Base-by-base conservation (phyloP, 2,329 filamentous ascomycete species). In the Phaeosphaeria sp. region DNA sequence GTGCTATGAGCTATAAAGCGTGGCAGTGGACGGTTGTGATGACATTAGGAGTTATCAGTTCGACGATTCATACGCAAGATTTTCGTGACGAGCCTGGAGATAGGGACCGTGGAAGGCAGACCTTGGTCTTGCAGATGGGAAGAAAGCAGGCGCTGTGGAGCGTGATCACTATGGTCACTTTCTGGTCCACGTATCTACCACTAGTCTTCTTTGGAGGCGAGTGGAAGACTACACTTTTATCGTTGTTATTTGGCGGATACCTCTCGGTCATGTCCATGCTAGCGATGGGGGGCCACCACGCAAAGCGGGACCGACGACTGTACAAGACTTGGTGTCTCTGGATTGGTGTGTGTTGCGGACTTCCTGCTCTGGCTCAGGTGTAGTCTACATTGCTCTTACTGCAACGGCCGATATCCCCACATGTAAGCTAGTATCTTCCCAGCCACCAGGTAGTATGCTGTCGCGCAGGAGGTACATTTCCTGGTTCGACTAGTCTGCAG, bases 51-150 rank as follows among this genome's bases (percentile, higher is more conserved):
- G 64, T 77, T 6, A 70, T 80, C 20, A 56, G 69, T 17, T 77
- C 74, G 0, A 80, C 77, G 0, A 71, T 80, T 51, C 78, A 80
- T n/a, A 60, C 74, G 0, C 76, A 79, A 47, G 79, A 80, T 50
- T 60, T 80, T n/a, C 68, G 76, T 7, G 78, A 80, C 44, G 71
- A 64, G 25, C 53, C 48, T 6, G 65, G 65, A 13, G 63, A 66
- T 21, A 50, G 46, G 88, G 83, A 93, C 92, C 53, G 90, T 92
- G 58, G 91, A 90, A 20, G 91, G 92, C 56, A 90, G 92, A 71
- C 91, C 86, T 86, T 93, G 91, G 80, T 91, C 89, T 84, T 93
- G 89, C 81, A 93, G 90, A 79, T 93, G 92, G 62, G 64, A 4
- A 60, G 63, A 4, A 56, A 53, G 42, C 15, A 5, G 1, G 52